Evolutionary conservation across 2,329 filamentous ascomycete species (phyloP).

Genomic region (Fusarium sp.): DNA sequence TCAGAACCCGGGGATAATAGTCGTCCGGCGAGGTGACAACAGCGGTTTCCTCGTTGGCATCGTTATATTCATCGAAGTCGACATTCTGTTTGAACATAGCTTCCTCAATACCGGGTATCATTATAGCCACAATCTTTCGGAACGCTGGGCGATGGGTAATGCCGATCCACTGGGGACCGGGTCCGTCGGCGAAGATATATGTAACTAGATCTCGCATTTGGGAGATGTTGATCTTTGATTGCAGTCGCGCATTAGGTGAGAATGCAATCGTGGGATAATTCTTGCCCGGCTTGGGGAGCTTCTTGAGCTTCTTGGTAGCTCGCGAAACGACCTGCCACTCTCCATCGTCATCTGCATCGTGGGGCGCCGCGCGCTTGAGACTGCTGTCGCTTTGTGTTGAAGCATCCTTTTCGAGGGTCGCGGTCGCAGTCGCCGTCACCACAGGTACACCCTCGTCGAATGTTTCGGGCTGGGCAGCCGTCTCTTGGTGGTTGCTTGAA

Average conservation of each 20-base stretch:
- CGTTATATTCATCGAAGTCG: constrained; percentile 63
- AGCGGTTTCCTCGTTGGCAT: constrained; percentile 48
- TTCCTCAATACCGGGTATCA: constrained; percentile 92
- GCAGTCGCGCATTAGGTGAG: constrained; percentile 68
- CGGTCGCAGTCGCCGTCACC: constrained; percentile 9
- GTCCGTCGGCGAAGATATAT: constrained; percentile 76
- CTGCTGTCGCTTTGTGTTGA: constrained; percentile 55
- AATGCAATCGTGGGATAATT: constrained; percentile 73
- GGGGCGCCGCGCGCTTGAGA: constrained; percentile 64
- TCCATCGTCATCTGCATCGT: constrained; percentile 59
- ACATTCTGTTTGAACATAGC: constrained; percentile 82
- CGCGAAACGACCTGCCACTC: constrained; percentile 70
- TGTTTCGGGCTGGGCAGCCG: constrained; percentile 6
- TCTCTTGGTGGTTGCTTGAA: constrained; percentile 25
- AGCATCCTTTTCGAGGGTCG: constrained; percentile 25
- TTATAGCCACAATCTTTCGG: constrained; percentile 86
- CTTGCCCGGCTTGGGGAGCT: constrained; percentile 67
- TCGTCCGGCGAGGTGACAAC: constrained; percentile 66
- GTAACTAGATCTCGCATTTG: constrained; percentile 74
- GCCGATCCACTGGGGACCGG: constrained; percentile 74
- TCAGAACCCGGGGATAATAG: constrained; percentile 69
- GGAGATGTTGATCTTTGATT: constrained; percentile 72
- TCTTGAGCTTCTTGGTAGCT: constrained; percentile 71
- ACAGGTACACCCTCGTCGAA: constrained; percentile 13
- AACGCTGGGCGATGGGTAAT: constrained; percentile 73